phyloP scores from a whole-genome alignment of 805 yeast species.

The Ogataea methylovora region DNA sequence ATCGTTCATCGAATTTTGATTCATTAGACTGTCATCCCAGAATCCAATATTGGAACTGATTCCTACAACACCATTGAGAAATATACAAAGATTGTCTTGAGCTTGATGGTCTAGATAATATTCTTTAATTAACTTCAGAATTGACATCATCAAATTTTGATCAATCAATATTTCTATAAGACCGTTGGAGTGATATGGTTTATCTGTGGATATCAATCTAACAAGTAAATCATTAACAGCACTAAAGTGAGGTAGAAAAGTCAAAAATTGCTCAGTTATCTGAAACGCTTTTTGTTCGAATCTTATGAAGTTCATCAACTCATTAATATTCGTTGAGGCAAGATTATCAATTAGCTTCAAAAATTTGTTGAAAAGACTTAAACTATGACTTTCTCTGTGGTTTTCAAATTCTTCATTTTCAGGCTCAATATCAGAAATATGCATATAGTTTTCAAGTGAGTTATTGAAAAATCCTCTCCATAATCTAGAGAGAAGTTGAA shows the following conservation, averaged over 20 bases:
- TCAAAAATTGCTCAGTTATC: conserved; percentile 68
- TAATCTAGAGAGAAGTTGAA: conserved; percentile 14
- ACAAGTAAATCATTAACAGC: conserved; percentile 84
- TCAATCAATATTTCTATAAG: conserved; percentile 65
- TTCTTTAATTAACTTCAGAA: conserved; percentile 54
- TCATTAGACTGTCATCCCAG: conserved; percentile 18
- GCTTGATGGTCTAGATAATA: conserved; percentile 24
- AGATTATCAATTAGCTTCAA: conserved; percentile 82
- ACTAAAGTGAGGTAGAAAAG: conserved; percentile 74
- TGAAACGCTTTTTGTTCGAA: conserved; percentile 23
- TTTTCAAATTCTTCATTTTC: conserved; percentile 1
- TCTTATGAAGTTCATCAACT: conserved; percentile 64
- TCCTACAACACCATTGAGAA: conserved; percentile 80
- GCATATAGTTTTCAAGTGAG: conserved; percentile 11
- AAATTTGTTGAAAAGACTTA: conserved; percentile 34
- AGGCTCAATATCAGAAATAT: not conserved
- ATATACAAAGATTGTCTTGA: conserved; percentile 49
- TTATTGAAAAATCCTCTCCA: conserved; percentile 26
- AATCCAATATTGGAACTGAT: conserved; percentile 30
- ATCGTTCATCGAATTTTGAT: not conserved
- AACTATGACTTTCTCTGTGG: conserved; percentile 18
- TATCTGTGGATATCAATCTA: conserved; percentile 85
- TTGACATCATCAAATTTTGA: conserved; percentile 62
- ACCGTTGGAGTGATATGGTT: conserved; percentile 81
- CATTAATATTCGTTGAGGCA: conserved; percentile 73